Evolutionary conservation across 352 stramenopile species (phyloP).

Genomic region (Phytopythium kandeliae): DNA sequence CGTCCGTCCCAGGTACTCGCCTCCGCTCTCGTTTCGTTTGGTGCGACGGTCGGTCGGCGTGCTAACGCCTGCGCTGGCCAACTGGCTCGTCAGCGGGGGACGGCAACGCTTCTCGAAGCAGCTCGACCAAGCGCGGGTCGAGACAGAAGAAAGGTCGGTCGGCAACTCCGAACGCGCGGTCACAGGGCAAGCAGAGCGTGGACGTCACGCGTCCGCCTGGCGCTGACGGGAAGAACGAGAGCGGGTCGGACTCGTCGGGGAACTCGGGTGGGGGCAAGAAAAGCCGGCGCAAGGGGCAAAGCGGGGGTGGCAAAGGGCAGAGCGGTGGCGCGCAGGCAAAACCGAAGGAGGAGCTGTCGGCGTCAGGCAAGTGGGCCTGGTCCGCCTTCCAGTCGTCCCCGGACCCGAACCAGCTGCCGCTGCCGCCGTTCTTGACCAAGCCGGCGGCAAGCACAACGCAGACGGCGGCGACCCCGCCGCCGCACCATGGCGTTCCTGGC

Average conservation of each 20-base stretch:
- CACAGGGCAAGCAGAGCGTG: constrained; percentile 35
- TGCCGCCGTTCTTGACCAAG: constrained; percentile 63
- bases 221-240: constrained; percentile 7
- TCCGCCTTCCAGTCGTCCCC: constrained; percentile 80
- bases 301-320: constrained; percentile 18
- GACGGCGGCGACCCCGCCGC: constrained; percentile 10
- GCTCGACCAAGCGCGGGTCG: constrained; percentile 40
- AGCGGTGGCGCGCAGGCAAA: constrained; percentile 19
- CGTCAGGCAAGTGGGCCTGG: constrained; percentile 74
- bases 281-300: constrained; percentile 16
- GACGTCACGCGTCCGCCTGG: constrained; percentile 5
- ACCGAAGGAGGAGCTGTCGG: constrained; percentile 46
- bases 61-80: neutral
- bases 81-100: neutral
- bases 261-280: constrained; percentile 22
- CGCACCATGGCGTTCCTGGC: too few species aligned
- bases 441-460: neutral
- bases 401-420: constrained; percentile 59
- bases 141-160: constrained; percentile 34
- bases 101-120: constrained; percentile 20
- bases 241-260: constrained; percentile 4
- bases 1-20: neutral
- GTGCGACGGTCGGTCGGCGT: too few species aligned
- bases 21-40: too few species aligned
- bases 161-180: constrained; percentile 28